These are phyloP conservation scores for Metarhizium sp. DNA, from an alignment of 2,329 filamentous ascomycete species.

Conservation along the genomic window DNA sequence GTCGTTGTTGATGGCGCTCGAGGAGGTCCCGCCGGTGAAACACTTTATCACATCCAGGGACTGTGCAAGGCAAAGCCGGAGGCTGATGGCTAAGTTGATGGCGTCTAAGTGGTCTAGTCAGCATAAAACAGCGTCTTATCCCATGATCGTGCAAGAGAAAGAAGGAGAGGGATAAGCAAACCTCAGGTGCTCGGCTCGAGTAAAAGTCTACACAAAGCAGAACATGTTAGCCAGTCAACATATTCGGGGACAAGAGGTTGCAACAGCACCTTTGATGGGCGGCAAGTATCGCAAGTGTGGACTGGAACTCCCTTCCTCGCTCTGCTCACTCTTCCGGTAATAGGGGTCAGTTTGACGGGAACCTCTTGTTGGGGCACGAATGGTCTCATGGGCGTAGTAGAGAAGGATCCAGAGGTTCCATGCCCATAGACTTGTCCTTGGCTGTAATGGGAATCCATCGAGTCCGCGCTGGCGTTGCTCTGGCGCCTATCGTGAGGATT, in stretches of 20 bases:
- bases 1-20: conserved; percentile 40
- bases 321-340: conserved; percentile 46
- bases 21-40: conserved; percentile 53
- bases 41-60: conserved; percentile 43
- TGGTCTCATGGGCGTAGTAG: conserved; percentile 28
- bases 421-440: conserved; percentile 14
- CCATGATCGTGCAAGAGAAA: conserved; percentile 5
- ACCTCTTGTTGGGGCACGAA: conserved; percentile 28
- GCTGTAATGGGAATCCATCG: conserved; percentile 34
- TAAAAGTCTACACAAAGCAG: conserved; percentile 40
- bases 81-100: conserved; percentile 52
- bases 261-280: conserved; percentile 37
- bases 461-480: conserved; percentile 39
- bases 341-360: conserved; percentile 43
- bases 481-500: conserved; percentile 21
- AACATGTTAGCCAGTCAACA: neutral
- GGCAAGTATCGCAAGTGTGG: conserved; percentile 43
- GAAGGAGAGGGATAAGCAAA: conserved; percentile 19
- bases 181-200: conserved; percentile 53
- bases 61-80: conserved; percentile 40
- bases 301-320: conserved; percentile 52
- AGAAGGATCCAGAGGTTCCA: conserved; percentile 13
- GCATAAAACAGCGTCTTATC: conserved; percentile 6
- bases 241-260: neutral
- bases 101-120: conserved; percentile 32